phyloP scores from a whole-genome alignment of 169 alveolate genomes.

The Pseudocohnilembus persalinus region DNA sequence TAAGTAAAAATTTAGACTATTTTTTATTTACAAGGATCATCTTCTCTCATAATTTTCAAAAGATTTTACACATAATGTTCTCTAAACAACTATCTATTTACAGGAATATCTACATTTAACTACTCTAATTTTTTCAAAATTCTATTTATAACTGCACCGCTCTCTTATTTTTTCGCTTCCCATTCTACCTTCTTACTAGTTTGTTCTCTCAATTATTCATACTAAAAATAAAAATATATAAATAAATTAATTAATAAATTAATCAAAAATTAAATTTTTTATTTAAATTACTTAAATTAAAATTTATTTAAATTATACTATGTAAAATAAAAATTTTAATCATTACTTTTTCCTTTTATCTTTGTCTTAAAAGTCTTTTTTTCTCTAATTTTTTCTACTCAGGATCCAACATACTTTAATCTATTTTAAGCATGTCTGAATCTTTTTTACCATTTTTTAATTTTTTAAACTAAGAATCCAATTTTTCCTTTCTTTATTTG shows the following conservation, averaged over 20 bases:
- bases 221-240: too few species aligned
- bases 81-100: constrained; percentile 33
- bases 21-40: constrained; percentile 3
- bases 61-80: constrained; percentile 23
- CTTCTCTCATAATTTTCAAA: constrained; percentile 14
- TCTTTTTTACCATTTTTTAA: constrained; percentile 6
- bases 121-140: constrained; percentile 30
- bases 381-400: too few species aligned
- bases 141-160: not conserved
- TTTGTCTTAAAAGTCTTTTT: too few species aligned
- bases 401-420: not conserved
- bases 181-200: not conserved
- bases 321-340: too few species aligned
- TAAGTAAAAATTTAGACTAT: not conserved
- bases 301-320: too few species aligned
- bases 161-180: constrained; percentile 17
- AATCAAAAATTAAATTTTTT: too few species aligned
- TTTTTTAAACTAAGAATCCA: constrained; percentile 14
- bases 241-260: too few species aligned
- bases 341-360: not conserved
- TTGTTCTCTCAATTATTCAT: not conserved
- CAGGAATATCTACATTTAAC: constrained; percentile 44
- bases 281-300: too few species aligned
- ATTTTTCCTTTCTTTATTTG: not conserved
- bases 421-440: not conserved